Evolutionary conservation across 2,329 filamentous ascomycete genomes (phyloP), one percentile per base, ranked within the genome.

Genomic region (Epichloe sylvatica): DNA sequence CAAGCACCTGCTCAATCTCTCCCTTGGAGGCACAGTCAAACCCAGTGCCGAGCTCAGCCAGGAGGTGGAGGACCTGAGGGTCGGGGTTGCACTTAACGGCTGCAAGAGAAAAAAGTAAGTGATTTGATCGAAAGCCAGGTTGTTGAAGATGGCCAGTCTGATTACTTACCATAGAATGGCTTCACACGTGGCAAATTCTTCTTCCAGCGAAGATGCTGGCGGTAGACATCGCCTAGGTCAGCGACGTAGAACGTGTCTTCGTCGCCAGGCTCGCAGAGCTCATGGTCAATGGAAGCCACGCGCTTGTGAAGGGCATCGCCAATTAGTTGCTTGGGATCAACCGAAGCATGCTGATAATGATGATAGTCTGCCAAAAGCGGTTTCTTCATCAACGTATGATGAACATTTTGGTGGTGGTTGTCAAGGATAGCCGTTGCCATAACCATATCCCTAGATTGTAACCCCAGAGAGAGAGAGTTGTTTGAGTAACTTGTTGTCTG

Each of bases 31-130:
- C 92, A 70, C 92, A 98, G 70, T 98, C 92, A 67, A 98, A 98
- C 61, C 92, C 92, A 56, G 88, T 90, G 62, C 91, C 92, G 56
- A 98, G 78, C 58, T 81, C 82, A 54, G 87, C 81, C 62, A 98
- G 82, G 57, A 98, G 84, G 64, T 84, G 83, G 57, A 98, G 77
- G 55, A 98, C 83, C 70, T 86, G 83, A 45, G 83, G 80, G 70
- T 98, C 91, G 30, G 91, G 90, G 77, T 98, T 98, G 73, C 92
- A 98, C 74, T 98, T 98, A 75, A 98, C 91, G 59, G 91, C 91
- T 91, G 40, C 58, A 21, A 36, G n/a, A n/a, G 7, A 21, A 9
- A 9, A 38, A 56, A 36, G 37, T 49, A 36, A 47, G 34, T 13
- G 21, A 19, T 47, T 4, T 21, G 17, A 17, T 36, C 13, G 13